Conservation (phyloP, 169 alveolate genomes). For the Plasmodium falciparum region DNA sequence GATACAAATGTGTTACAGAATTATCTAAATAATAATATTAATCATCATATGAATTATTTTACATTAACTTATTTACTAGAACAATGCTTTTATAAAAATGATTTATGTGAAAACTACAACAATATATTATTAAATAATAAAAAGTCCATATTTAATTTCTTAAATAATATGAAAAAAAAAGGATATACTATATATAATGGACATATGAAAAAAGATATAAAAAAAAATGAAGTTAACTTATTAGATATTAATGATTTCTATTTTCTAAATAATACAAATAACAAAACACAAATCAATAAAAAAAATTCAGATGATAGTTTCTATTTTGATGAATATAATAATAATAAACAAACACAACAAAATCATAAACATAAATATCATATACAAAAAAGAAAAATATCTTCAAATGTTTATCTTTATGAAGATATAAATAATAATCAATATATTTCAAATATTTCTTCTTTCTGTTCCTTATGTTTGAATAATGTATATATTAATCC, state of each 20-base stretch:
- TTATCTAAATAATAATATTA: conserved; percentile 10
- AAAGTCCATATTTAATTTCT: conserved; percentile 6
- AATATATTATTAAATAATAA: conserved; percentile 14
- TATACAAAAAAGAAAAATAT: conserved; percentile 10
- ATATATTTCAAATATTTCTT: conserved; percentile 30
- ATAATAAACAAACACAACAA: neutral
- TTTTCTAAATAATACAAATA: conserved; percentile 12
- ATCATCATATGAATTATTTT: conserved; percentile 32
- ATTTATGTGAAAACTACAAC: conserved; percentile 27
- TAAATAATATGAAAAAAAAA: conserved; percentile 25
- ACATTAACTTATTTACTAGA: conserved; percentile 14
- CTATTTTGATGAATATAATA: too few relatives aligned
- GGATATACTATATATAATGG: conserved; percentile 66
- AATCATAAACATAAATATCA: neutral
- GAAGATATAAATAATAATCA: conserved; percentile 27
- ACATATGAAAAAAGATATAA: conserved; percentile 25
- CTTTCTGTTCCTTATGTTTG: conserved; percentile 37
- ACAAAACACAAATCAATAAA: neutral
- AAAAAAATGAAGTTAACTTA: conserved; percentile 32
- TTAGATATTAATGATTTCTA: conserved; percentile 44
- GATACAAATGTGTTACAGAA: neutral
- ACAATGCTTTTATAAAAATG: conserved; percentile 29
- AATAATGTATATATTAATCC: conserved; percentile 34
- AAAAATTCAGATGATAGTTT: too few relatives aligned
- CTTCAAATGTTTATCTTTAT: conserved; percentile 26